Evolutionary conservation across 2,329 filamentous ascomycete genomes (phyloP).

Genomic region (Aspergillus terreus): DNA sequence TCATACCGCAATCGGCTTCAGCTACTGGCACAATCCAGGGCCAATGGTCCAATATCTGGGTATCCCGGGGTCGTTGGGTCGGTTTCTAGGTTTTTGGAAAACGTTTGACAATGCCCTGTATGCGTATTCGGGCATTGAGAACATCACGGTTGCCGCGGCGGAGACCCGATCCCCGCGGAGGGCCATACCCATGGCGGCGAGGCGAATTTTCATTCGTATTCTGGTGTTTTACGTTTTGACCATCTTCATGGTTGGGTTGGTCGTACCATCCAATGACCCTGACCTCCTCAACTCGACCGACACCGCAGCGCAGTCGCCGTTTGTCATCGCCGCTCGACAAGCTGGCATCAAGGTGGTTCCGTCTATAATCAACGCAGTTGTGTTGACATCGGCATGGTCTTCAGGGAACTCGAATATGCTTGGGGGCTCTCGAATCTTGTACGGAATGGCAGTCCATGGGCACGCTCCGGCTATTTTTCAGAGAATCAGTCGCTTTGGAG

Average conservation of each 20-base stretch:
- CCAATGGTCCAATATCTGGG: constrained; percentile 58
- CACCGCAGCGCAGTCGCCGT: constrained; percentile 48
- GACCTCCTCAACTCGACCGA: constrained; percentile 31
- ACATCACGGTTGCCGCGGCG: constrained; percentile 53
- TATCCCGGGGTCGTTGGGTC: too few relatives aligned
- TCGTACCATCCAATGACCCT: constrained; percentile 54
- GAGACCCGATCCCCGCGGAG: constrained; percentile 50
- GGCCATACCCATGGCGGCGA: constrained; percentile 52
- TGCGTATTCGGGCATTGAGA: constrained; percentile 30
- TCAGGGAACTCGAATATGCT: constrained; percentile 64
- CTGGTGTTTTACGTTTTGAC: constrained; percentile 55
- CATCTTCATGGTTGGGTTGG: constrained; percentile 55
- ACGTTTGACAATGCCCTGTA: constrained; percentile 28
- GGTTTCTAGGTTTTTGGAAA: constrained; percentile 30
- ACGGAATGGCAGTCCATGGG: constrained; percentile 44
- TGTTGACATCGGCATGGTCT: constrained; percentile 68
- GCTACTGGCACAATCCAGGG: constrained; percentile 51
- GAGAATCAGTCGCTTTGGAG: constrained; percentile 41
- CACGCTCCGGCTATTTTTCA: constrained; percentile 38
- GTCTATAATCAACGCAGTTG: constrained; percentile 69
- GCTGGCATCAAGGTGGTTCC: constrained; percentile 65
- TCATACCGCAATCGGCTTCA: constrained; percentile 44
- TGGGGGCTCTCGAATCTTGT: constrained; percentile 48
- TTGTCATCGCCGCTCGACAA: constrained; percentile 66
- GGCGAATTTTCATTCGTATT: constrained; percentile 52